Evolutionary conservation across 345 rosid genomes (phyloP), one percentile per base, ranked within the genome.

Genomic region (Cardamine occulta): DNA sequence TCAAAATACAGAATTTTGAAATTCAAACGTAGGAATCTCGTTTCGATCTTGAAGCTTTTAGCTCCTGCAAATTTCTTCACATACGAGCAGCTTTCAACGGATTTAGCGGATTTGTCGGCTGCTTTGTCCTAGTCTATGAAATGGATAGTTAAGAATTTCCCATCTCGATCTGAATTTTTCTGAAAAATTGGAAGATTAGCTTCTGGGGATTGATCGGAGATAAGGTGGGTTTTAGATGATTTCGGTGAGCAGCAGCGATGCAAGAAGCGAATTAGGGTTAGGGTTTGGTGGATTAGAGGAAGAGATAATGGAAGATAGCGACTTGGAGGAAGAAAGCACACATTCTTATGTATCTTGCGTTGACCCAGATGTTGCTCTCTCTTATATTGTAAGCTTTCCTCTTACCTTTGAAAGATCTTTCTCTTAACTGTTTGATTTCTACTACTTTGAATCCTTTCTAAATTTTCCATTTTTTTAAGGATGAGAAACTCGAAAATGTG

Each of bases 311-410:
- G 88, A 79, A 57, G 91, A 88, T 61, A 82, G 79, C 70, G 86
- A 88, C 79, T 85, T 83, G 70, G 91, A 88, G 72, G 89, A 88
- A 77, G 89, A 88, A 69, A 88, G 86, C 72, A 88, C 88, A 61
- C 84, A 81, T 81, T 84, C 85, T 73, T 81, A 77, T 77, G 86
- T 81, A 68, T 79, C 84, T 60, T 74, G 76, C 78, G 63, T 87
- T 66, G 97, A 88, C 88, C 96, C 91, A 17, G 94, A 87, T 79
- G 60, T 82, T 80, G 84, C 85, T 83, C 92, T 87, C 76, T 85
- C 94, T 72, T 90, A 93, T 80, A 82, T 93, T 59, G 98, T 93
- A 86, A 79, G 85, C 62, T 11, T 10, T 34, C 64, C 14, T 73
- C 54, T 52, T 8, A 52, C 21, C 72, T 70, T 57, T 57, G 0